Percentiles rank a stretch among this genome's conserved stretches.
Conservation (phyloP, 2,329 filamentous ascomycete genomes). For the Alternaria alternata region DNA sequence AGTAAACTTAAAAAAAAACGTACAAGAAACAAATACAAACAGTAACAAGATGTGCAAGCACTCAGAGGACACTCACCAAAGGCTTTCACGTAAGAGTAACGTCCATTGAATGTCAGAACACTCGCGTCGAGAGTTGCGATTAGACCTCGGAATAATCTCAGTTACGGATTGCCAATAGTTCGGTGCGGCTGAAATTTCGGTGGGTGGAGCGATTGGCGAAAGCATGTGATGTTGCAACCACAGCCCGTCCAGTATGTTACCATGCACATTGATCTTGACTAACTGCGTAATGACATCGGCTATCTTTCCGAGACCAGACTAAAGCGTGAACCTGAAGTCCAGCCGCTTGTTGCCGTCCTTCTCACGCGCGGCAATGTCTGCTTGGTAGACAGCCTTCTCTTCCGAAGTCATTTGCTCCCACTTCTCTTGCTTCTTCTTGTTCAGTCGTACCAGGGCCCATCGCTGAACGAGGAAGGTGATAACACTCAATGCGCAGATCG, state of each 20-base stretch:
- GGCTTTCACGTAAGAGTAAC: neutral
- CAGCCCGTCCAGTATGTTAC: neutral
- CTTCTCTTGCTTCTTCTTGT: conserved; percentile 51
- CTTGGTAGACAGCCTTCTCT: conserved; percentile 60
- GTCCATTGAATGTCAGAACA: neutral
- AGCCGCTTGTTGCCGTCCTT: conserved; percentile 51
- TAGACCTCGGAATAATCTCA: neutral
- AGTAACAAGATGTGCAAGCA: neutral
- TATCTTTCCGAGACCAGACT: conserved; percentile 5
- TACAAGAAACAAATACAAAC: neutral
- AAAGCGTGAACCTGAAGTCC: conserved; percentile 51
- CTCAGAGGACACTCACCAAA: neutral
- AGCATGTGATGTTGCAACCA: neutral
- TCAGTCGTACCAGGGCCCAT: conserved; percentile 50
- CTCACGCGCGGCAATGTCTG: conserved; percentile 41
- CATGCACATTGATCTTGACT: neutral
- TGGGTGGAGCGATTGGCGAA: neutral
- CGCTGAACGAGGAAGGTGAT: conserved; percentile 59
- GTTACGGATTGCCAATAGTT: neutral
- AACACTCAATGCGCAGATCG: conserved; percentile 59
- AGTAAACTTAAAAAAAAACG: neutral
- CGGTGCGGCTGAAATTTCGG: neutral
- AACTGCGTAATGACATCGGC: neutral
- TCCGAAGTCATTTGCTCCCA: conserved; percentile 61
- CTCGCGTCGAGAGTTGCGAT: neutral